A percentile compares a stretch with the other conserved stretches of the same genome.
phyloP scores from a whole-genome alignment of 2,329 filamentous ascomycete species.

The Apiospora rasikravindrae region DNA sequence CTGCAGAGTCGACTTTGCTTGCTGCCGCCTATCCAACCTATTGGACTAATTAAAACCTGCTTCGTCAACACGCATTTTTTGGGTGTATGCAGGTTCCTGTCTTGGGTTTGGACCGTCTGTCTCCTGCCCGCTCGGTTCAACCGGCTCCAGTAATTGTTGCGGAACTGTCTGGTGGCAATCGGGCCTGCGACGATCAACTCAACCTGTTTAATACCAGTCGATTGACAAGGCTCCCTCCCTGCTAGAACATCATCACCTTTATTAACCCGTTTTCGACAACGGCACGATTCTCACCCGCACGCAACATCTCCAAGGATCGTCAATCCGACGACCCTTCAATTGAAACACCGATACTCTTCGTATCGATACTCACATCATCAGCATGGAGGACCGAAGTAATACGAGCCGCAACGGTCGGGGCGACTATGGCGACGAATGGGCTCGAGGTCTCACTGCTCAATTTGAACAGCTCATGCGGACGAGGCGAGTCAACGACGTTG shows the following conservation, averaged over 20 bases:
- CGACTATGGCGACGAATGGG: conserved; percentile 74
- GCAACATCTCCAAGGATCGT: neutral
- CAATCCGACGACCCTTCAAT: neutral
- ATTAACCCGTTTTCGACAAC: neutral
- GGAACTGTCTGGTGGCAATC: conserved; percentile 14
- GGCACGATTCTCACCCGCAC: neutral
- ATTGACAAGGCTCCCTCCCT: conserved; percentile 1
- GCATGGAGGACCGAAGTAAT: conserved; percentile 34
- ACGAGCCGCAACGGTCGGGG: conserved; percentile 34
- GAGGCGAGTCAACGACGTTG: conserved; percentile 84
- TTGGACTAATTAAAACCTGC: neutral
- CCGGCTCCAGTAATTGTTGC: conserved; percentile 15
- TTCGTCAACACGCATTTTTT: neutral
- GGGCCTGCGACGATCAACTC: conserved; percentile 10
- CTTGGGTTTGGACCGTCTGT: neutral
- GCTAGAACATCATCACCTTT: neutral
- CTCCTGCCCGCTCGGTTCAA: conserved; percentile 1
- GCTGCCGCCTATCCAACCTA: neutral
- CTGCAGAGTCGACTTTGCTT: conserved; percentile 18
- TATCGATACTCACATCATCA: conserved; percentile 21
- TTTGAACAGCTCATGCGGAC: conserved; percentile 88
- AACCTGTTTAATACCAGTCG: conserved; percentile 11
- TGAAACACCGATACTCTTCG: neutral
- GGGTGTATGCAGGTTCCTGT: neutral
- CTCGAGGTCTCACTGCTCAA: conserved; percentile 77